phyloP scores from a whole-genome alignment of 768 basidiomycete species.

The Ramaria rubella region DNA sequence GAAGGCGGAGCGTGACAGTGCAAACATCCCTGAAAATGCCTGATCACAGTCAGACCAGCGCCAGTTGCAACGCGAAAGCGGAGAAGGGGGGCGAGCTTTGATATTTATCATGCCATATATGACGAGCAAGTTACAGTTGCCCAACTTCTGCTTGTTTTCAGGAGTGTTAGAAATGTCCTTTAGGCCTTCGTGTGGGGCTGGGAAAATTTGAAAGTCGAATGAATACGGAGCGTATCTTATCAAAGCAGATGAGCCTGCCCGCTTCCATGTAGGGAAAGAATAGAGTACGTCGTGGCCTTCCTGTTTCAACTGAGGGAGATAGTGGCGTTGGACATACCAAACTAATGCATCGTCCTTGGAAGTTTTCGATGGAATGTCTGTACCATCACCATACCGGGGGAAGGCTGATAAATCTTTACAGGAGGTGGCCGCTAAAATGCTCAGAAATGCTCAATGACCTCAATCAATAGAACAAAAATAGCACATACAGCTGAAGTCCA shows the following conservation, averaged over 20 bases:
- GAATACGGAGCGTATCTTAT: background rate
- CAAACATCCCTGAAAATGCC: constrained; percentile 22
- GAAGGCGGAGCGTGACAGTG: constrained; percentile 21
- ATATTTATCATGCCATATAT: background rate
- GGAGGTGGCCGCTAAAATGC: constrained; percentile 19
- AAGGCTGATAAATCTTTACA: constrained; percentile 22
- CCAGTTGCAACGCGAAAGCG: constrained; percentile 12
- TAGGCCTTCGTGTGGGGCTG: background rate
- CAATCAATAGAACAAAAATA: background rate
- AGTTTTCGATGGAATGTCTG: background rate
- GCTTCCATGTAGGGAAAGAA: constrained; percentile 18
- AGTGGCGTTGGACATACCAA: constrained; percentile 20
- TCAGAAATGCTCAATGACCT: background rate
- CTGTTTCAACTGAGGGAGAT: constrained; percentile 18
- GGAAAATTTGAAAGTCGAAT: background rate
- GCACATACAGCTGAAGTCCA: constrained; percentile 21
- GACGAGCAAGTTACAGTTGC: background rate
- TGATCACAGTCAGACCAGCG: constrained; percentile 14
- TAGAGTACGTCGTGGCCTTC: constrained; percentile 22
- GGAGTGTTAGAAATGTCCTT: background rate
- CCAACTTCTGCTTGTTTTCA: background rate
- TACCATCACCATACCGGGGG: constrained; percentile 14
- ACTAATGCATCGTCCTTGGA: constrained; percentile 17
- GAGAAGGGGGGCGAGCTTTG: background rate
- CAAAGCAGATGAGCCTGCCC: background rate